Evolutionary conservation across 1,139 yeast genomes (phyloP).

Genomic region (Kodamaea derodonti): DNA sequence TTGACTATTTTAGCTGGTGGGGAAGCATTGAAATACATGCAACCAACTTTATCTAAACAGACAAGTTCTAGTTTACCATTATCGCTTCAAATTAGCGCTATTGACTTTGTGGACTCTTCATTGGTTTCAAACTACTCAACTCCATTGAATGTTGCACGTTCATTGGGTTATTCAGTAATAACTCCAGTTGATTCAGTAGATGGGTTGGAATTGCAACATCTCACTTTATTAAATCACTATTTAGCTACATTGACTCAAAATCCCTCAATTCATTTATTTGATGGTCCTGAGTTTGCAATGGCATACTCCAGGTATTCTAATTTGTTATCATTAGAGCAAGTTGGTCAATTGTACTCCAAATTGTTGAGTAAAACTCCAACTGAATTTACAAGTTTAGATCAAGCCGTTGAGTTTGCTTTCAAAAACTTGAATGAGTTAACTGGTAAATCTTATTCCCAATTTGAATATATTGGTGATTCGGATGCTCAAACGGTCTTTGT

Average conservation of each 20-base stretch:
- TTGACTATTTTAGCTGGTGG: conserved; percentile 63
- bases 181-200: conserved; percentile 54
- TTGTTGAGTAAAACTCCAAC: conserved; percentile 26
- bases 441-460: conserved; percentile 58
- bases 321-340: conserved; percentile 42
- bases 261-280: conserved; percentile 71
- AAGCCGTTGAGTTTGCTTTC: conserved; percentile 41
- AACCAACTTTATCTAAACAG: conserved; percentile 43
- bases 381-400: conserved; percentile 28
- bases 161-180: conserved; percentile 66
- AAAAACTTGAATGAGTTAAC: conserved; percentile 51
- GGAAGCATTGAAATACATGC: conserved; percentile 65
- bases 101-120: conserved; percentile 58
- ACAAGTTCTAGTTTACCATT: conserved; percentile 50
- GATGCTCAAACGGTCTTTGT: conserved; percentile 71
- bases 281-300: conserved; percentile 68
- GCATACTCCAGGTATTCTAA: conserved; percentile 48
- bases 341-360: conserved; percentile 39
- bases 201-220: conserved; percentile 60
- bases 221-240: conserved; percentile 63
- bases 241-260: conserved; percentile 50
- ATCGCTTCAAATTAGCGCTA: conserved; percentile 68
- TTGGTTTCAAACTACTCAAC: conserved; percentile 66
- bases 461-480: conserved; percentile 65
- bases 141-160: conserved; percentile 61